phyloP scores from a whole-genome alignment of 345 rosid species.

The Salix suchowensis region DNA sequence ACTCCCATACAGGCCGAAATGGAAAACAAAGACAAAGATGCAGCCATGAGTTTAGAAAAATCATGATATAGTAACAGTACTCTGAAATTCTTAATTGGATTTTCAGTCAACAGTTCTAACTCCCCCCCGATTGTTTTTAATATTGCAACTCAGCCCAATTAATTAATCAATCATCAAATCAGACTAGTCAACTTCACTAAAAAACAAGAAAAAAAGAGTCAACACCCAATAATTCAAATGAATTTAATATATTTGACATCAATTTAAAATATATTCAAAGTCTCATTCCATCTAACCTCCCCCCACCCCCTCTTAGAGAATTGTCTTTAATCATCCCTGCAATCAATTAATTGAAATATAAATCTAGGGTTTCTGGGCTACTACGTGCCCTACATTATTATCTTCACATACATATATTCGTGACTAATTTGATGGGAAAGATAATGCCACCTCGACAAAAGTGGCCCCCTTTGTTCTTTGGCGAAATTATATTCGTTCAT shows the following conservation, averaged over 20 bases:
- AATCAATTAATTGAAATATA: not conserved
- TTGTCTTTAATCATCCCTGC: no score
- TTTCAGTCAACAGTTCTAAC: no score
- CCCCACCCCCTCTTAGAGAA: no score
- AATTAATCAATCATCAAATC: no score
- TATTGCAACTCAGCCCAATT: no score
- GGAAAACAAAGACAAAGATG: no score
- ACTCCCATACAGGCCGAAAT: no score
- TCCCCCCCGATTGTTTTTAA: no score
- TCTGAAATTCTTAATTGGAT: no score
- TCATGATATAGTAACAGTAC: no score
- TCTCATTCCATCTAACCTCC: no score
- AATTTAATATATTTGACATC: not conserved
- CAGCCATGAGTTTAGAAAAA: no score
- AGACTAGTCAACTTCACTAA: not conserved
- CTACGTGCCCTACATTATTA: not conserved
- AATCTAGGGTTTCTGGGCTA: not conserved
- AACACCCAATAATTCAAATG: not conserved
- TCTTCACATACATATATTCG: constrained; percentile 21
- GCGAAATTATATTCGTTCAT: constrained; percentile 29
- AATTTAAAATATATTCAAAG: not conserved
- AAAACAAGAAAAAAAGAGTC: not conserved
- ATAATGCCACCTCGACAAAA: not conserved
- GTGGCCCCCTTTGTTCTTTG: not conserved
- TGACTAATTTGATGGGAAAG: constrained; percentile 28